These are phyloP conservation scores for Umbelopsis ramanniana DNA, from an alignment of 192 early-diverging fungal species.

Conservation along the genomic window DNA sequence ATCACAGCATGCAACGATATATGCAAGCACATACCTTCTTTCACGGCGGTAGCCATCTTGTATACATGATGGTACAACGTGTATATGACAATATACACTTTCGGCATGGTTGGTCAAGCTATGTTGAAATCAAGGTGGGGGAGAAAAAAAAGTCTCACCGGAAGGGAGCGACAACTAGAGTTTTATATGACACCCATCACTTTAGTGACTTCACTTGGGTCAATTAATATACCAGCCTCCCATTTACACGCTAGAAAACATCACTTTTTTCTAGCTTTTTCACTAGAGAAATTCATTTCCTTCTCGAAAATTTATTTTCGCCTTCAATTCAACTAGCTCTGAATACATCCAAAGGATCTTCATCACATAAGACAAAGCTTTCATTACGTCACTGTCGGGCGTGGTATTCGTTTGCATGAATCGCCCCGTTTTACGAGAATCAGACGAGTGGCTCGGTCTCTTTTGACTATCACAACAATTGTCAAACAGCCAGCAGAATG, in stretches of 20 bases:
- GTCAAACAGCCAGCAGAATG: background rate
- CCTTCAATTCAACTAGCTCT: background rate
- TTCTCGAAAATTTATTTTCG: background rate
- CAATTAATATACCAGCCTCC: background rate
- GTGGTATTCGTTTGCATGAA: background rate
- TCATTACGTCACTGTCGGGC: background rate
- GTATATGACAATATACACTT: slow-evolving; percentile 73
- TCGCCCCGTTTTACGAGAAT: background rate
- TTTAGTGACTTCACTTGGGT: background rate
- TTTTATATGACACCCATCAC: background rate
- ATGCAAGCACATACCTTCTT: slow-evolving; percentile 53
- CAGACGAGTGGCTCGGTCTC: background rate
- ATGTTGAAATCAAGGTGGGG: background rate
- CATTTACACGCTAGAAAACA: background rate
- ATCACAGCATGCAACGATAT: background rate
- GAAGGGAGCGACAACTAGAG: background rate
- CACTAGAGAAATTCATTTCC: background rate
- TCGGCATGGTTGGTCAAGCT: slow-evolving; percentile 30
- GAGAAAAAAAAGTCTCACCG: background rate
- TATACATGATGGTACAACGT: slow-evolving; percentile 74
- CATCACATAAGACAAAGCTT: background rate
- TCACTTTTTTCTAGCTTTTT: background rate
- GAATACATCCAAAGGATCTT: background rate
- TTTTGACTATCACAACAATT: background rate
- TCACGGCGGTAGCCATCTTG: slow-evolving; percentile 62